Percentiles rank a stretch among this genome's conserved stretches.
Conservation (phyloP, 139 green algal genomes). For the Microglena sp. region DNA sequence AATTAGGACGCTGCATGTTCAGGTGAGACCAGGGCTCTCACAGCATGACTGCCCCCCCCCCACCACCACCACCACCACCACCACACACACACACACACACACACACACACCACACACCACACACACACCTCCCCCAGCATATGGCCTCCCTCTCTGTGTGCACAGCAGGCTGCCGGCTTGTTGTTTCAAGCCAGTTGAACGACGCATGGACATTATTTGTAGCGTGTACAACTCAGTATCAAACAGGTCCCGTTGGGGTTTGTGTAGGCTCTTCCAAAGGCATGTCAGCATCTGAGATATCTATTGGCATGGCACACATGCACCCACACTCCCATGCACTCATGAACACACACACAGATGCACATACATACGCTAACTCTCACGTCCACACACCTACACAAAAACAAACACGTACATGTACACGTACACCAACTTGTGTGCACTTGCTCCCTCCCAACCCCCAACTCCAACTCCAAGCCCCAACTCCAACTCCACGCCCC, state of each 20-base stretch:
- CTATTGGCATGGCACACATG: neutral
- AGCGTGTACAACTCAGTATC: neutral
- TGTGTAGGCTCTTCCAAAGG: neutral
- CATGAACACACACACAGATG: neutral
- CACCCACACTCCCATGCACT: neutral
- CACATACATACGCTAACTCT: neutral
- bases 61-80: too few species aligned
- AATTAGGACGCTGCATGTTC: conserved; percentile 40
- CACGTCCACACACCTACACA: neutral
- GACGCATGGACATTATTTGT: neutral
- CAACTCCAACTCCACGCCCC: too few species aligned
- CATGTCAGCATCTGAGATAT: neutral
- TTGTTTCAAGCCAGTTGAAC: too few species aligned
- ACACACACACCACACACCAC: too few species aligned
- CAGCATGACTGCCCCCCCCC: too few species aligned
- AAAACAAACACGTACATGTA: conserved; percentile 1
- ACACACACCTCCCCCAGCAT: too few species aligned
- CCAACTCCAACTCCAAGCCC: neutral
- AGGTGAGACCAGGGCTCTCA: too few species aligned
- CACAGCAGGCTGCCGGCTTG: too few species aligned
- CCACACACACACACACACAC: too few species aligned
- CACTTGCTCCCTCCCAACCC: neutral
- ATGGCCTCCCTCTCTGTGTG: too few species aligned
- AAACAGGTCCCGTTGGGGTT: neutral
- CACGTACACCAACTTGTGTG: too few species aligned